A percentile compares a stretch with the other conserved stretches of the same genome.
phyloP scores from a whole-genome alignment of 2,329 filamentous ascomycete species.

The Xylariaceae sp. region DNA sequence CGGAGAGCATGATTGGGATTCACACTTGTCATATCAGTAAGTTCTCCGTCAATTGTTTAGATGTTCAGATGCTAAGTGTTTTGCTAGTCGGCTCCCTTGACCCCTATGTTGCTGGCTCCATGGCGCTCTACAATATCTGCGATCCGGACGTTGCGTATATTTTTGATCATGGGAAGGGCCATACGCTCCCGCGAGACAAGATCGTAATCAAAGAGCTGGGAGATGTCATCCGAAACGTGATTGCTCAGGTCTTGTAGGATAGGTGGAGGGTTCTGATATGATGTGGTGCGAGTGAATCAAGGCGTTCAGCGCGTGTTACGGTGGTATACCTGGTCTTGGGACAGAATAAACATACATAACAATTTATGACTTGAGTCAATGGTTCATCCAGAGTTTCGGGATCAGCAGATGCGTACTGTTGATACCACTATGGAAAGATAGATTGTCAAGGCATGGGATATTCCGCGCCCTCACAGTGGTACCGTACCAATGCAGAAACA shows the following conservation, averaged over 20 bases:
- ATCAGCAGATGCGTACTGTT: no score
- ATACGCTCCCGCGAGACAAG: slow-evolving; percentile 53
- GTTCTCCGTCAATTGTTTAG: slow-evolving; percentile 17
- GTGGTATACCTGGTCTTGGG: no score
- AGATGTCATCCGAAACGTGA: slow-evolving; percentile 38
- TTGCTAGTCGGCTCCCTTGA: slow-evolving; percentile 48
- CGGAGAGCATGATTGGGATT: slow-evolving; percentile 45
- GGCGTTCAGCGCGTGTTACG: no score
- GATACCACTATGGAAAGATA: no score
- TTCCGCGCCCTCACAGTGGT: not conserved
- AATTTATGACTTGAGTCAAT: no score
- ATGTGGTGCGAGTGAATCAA: not conserved
- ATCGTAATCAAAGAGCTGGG: slow-evolving; percentile 44
- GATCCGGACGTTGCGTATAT: slow-evolving; percentile 53
- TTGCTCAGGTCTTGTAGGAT: slow-evolving; percentile 21
- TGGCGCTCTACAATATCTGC: slow-evolving; percentile 58
- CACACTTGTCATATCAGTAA: slow-evolving; percentile 48
- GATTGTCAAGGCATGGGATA: no score
- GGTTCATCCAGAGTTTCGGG: no score
- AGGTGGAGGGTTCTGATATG: not conserved
- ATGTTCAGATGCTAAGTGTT: not conserved
- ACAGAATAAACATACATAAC: no score
- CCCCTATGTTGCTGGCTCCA: slow-evolving; percentile 55
- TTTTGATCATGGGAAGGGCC: slow-evolving; percentile 62
- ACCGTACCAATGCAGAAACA: not conserved